Percentiles rank a stretch among this genome's conserved stretches.
Conservation (phyloP, 2,329 filamentous ascomycete genomes). For the Metarhizium guizhouense region DNA sequence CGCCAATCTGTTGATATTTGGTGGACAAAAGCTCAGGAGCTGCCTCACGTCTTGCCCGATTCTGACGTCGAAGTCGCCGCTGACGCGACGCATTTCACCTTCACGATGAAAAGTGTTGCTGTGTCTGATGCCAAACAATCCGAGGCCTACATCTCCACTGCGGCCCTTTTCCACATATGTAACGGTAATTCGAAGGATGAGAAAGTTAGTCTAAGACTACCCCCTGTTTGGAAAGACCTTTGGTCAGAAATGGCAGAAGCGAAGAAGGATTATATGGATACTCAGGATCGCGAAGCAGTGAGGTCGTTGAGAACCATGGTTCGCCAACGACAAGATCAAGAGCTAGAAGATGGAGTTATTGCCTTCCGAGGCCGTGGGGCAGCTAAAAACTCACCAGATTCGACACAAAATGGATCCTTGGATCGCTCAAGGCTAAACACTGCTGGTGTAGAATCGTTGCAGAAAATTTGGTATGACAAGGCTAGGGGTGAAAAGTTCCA, state of each 20-base stretch:
- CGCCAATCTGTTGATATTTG: constrained; percentile 64
- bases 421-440: constrained; percentile 33
- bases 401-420: constrained; percentile 36
- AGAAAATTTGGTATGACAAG: constrained; percentile 53
- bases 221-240: constrained; percentile 73
- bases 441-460: constrained; percentile 39
- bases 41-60: constrained; percentile 23
- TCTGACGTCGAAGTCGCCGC: constrained; percentile 35
- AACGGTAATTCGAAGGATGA: constrained; percentile 73
- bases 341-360: constrained; percentile 65
- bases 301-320: constrained; percentile 61
- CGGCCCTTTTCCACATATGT: constrained; percentile 74
- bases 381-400: constrained; percentile 37
- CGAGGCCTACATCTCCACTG: constrained; percentile 76
- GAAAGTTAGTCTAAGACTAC: constrained; percentile 71
- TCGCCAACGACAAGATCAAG: constrained; percentile 58
- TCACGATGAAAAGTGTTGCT: constrained; percentile 68
- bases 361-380: constrained; percentile 59
- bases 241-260: constrained; percentile 70
- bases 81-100: constrained; percentile 45
- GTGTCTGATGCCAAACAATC: constrained; percentile 73
- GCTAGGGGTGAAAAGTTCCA: constrained; percentile 54
- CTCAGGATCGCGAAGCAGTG: constrained; percentile 59
- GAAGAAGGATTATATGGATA: constrained; percentile 62
- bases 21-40: constrained; percentile 69